phyloP scores from a whole-genome alignment of 805 yeast species.

The Metschnikowia reukaufii region DNA sequence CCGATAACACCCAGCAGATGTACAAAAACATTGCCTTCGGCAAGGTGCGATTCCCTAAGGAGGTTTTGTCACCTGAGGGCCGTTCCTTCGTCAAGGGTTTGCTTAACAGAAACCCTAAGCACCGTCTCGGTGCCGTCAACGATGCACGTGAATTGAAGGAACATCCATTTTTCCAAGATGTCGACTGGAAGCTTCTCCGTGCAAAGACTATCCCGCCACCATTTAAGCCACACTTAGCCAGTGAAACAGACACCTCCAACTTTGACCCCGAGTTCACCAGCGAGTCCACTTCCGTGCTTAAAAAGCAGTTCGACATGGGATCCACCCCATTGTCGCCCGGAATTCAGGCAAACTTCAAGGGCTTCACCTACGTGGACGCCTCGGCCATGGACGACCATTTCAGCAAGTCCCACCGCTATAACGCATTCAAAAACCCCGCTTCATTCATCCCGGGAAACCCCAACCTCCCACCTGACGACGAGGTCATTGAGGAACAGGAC shows the following conservation, averaged over 20 bases:
- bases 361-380: constrained; percentile 95
- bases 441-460: constrained; percentile 81
- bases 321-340: constrained; percentile 90
- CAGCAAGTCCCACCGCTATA: constrained; percentile 38
- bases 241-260: constrained; percentile 93
- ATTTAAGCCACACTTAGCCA: constrained; percentile 86
- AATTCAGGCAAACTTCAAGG: constrained; percentile 93
- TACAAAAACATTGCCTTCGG: constrained; percentile 98
- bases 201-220: constrained; percentile 92
- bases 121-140: constrained; percentile 84
- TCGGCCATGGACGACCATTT: constrained; percentile 88
- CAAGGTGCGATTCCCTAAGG: constrained; percentile 95
- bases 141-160: constrained; percentile 92
- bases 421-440: constrained; percentile 50
- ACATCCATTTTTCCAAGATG: constrained; percentile 87
- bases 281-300: constrained; percentile 81
- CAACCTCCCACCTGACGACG: constrained; percentile 78
- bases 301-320: constrained; percentile 60
- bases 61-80: constrained; percentile 89
- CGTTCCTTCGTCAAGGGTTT: constrained; percentile 94
- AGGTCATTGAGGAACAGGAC: constrained; percentile 67
- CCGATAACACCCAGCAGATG: constrained; percentile 98
- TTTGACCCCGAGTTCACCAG: constrained; percentile 97
- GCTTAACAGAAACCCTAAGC: constrained; percentile 92
- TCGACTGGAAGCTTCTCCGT: constrained; percentile 82